Evolutionary conservation across 2,329 filamentous ascomycete species (phyloP).

Genomic region (Rachicladosporium sp.): DNA sequence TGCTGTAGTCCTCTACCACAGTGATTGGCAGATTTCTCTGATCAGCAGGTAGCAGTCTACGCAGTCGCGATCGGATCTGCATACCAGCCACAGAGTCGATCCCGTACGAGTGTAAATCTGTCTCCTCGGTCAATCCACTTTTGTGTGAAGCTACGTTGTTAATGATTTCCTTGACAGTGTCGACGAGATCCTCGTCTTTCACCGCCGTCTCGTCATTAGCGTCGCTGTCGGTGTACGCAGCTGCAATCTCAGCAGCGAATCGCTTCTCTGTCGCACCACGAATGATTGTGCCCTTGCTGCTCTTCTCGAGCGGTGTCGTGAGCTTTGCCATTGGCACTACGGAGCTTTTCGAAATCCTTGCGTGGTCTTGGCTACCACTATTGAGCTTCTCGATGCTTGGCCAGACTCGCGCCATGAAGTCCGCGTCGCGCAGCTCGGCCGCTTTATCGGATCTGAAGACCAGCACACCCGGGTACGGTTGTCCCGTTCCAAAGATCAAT

Average conservation of each 20-base stretch:
- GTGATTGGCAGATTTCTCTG: slow-evolving; percentile 39
- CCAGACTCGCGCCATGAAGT: slow-evolving; percentile 33
- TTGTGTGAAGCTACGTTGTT: slow-evolving; percentile 7
- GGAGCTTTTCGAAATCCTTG: slow-evolving; percentile 39
- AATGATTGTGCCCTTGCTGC: slow-evolving; percentile 51
- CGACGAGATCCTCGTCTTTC: slow-evolving; percentile 23
- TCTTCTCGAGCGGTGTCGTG: slow-evolving; percentile 38
- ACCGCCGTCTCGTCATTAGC: slow-evolving; percentile 8
- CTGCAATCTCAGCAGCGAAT: slow-evolving; percentile 36
- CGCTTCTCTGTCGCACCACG: slow-evolving; percentile 38
- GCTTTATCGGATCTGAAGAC: slow-evolving; percentile 34
- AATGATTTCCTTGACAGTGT: slow-evolving; percentile 21
- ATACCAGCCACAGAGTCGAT: slow-evolving; percentile 49
- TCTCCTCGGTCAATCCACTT: slow-evolving; percentile 20
- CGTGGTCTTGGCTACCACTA: slow-evolving; percentile 36
- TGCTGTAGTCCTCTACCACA: slow-evolving; percentile 48
- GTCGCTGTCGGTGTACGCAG: slow-evolving; percentile 29
- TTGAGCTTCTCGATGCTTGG: slow-evolving; percentile 38
- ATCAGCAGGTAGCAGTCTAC: slow-evolving; percentile 23
- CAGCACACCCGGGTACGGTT: slow-evolving; percentile 44
- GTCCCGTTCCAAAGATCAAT: slow-evolving; percentile 49
- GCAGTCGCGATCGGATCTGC: slow-evolving; percentile 34
- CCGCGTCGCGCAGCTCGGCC: slow-evolving; percentile 18
- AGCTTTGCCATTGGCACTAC: slow-evolving; percentile 33
- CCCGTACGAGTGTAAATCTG: slow-evolving; percentile 46